phyloP scores from a whole-genome alignment of 495 filamentous ascomycete genomes.

The Talaromyces adpressus region DNA sequence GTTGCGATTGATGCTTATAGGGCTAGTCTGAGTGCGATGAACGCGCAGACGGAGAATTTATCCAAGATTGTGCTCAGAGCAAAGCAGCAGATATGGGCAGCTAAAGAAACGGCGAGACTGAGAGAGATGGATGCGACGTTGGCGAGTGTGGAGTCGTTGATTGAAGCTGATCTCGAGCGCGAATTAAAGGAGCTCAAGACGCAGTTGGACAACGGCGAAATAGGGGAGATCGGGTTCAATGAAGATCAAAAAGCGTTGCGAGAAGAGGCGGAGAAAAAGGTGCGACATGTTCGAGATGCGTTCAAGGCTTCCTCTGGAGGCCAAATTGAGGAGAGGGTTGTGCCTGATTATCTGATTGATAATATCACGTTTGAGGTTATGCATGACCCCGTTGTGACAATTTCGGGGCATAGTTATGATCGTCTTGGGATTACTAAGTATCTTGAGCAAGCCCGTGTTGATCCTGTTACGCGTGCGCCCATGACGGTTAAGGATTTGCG shows the following conservation, averaged over 20 bases:
- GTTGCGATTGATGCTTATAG: slow-evolving; percentile 69
- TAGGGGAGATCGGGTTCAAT: slow-evolving; percentile 36
- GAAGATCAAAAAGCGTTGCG: slow-evolving; percentile 35
- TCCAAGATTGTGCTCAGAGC: slow-evolving; percentile 64
- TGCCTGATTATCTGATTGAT: slow-evolving; percentile 85
- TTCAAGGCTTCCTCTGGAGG: slow-evolving; percentile 43
- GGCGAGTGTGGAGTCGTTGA: slow-evolving; percentile 38
- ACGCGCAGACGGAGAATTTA: slow-evolving; percentile 55
- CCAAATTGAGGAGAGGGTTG: slow-evolving; percentile 60
- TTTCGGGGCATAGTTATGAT: slow-evolving; percentile 84
- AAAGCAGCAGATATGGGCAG: slow-evolving; percentile 60
- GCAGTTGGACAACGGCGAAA: slow-evolving; percentile 34
- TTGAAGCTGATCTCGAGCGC: slow-evolving; percentile 46
- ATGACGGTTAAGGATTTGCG: slow-evolving; percentile 65
- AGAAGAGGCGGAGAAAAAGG: slow-evolving; percentile 43
- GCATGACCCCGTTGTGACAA: slow-evolving; percentile 88
- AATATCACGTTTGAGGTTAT: slow-evolving; percentile 87
- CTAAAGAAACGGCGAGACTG: slow-evolving; percentile 40
- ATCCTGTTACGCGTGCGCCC: slow-evolving; percentile 77
- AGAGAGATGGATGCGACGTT: slow-evolving; percentile 41
- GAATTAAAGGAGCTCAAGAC: slow-evolving; percentile 45
- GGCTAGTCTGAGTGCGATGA: slow-evolving; percentile 53
- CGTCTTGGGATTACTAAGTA: slow-evolving; percentile 82
- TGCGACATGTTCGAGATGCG: slow-evolving; percentile 40
- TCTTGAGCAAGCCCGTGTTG: slow-evolving; percentile 62